Base-by-base conservation (phyloP, 257 asterid species). In the Orobanche coerulescens region DNA sequence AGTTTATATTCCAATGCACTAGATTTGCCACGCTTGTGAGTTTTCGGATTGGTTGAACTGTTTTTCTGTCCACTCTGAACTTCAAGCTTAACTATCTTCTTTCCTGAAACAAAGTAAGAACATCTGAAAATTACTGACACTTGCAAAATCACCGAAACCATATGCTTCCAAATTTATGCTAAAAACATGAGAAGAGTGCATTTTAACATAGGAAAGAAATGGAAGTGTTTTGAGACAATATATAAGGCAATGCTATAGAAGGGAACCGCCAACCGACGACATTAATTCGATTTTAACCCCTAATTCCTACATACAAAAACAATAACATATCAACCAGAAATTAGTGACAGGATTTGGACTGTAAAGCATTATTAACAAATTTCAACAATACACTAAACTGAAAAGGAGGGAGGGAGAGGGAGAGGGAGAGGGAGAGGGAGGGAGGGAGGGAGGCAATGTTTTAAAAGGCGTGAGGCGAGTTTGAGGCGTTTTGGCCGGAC, bases 1-100 rank as follows among this genome's bases (percentile, higher is more conserved):
- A 92, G 93, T 79, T 76, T 86, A 58, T 67, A 67, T 67, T 81
- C 86, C 80, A 92, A 62, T 23, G 71, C 87, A 14, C 79, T 72
- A 37, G 92, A 80, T 77, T 76, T 81, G 65, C 75, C 64, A 36
- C 87, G 83, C 75, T 82, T 88, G 67, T 70, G 59, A 68, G 79
- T 69, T 70, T 70, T 85, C 37, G 65, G 75, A 68, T 69, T 70
- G 54, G 71, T 62, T 7, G 82, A 68, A 68, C 73, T 69, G 34
- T 62, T 66, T 59, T 74, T 68, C 67, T 74, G 70, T 57, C 81
- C 87, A 19, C 74, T 58, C n/a, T 56, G 75, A 69, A 77, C 66
- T 73, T 88, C 93, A 67, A 92, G 81, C 77, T 80, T 86, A 19
- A 88, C 72, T 43, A 36, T 63, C 75, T 84, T 88, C 76, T 77